Base-by-base conservation (phyloP, 352 stramenopile species). In the Pythium periplocum region DNA sequence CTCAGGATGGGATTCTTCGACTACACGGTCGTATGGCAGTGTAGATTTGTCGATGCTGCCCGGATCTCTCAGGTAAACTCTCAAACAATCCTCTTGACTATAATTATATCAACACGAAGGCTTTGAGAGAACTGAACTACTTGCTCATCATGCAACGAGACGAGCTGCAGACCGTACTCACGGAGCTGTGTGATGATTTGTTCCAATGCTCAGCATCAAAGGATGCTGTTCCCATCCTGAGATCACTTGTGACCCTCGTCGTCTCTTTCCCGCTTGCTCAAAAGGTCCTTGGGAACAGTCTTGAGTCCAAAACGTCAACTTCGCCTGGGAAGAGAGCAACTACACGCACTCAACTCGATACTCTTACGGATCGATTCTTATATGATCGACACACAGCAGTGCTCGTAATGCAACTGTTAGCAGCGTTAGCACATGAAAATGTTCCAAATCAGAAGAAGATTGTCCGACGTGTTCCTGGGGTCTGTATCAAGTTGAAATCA, bases 1-100 rank as follows among this genome's bases (percentile, higher is more conserved):
- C 32, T 78, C 77, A 54, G 80, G 86, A 47, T 65, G 70, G 10
- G 66, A 87, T 36, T 63, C 61, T 45, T 71, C 75, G 2, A 74
- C 75, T 35, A 69, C 80, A 43, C 77, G 77, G 44, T 90, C 80
- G 31, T 90, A 90, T 48, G 80, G 80, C 40, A 89, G 78, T 41
- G 78, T 90, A n/a, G 71, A 62, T 43, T 44, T 67, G 47, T 44
- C 40, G 4, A 55, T 55, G 17, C 43, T 48, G 43, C 17, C 17
- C 17, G 17, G 17, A 26, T 26, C 17, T 26, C 17, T 26, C 17
- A 26, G 17, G 17, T 26, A 26, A 26, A 26, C 17, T 26, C 17
- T 26, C 17, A 26, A 26, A 26, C 17, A 26, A 26, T 26, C 17
- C 17, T 26, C 17, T 26, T 26, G 17, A 26, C 17, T 26, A 26